Evolutionary conservation across 2,329 filamentous ascomycete genomes (phyloP).

Genomic region (Trichoderma sp.): DNA sequence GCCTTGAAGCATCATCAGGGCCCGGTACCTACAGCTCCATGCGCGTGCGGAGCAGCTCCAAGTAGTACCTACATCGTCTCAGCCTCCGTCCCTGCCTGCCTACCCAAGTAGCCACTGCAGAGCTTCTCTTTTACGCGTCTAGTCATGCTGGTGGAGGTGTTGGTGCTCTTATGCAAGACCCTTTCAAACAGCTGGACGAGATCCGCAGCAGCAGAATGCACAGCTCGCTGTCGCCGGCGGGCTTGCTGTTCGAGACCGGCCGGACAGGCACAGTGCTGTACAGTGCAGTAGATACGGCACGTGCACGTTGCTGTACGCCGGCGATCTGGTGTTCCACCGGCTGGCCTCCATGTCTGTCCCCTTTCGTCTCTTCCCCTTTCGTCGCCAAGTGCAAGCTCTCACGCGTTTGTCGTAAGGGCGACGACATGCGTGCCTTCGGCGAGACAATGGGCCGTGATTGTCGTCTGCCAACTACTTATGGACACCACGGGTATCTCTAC

Average conservation of each 20-base stretch:
- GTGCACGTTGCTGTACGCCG: conserved; percentile 10
- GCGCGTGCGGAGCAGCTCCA: background rate
- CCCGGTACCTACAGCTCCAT: background rate
- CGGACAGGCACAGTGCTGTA: background rate
- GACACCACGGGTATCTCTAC: background rate
- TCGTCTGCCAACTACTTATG: background rate
- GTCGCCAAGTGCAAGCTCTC: conserved; percentile 5
- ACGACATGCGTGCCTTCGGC: conserved; percentile 21
- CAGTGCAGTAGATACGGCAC: background rate
- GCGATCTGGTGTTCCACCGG: conserved; percentile 24
- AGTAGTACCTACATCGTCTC: background rate
- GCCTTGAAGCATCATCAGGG: background rate
- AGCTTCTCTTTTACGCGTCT: background rate
- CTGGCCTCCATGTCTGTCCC: conserved; percentile 22
- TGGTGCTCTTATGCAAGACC: background rate
- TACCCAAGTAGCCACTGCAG: background rate
- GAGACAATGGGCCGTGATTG: conserved; percentile 19
- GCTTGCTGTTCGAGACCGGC: background rate
- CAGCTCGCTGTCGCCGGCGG: conserved; percentile 8
- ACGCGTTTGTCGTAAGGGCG: conserved; percentile 23
- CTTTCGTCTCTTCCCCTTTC: conserved; percentile 23
- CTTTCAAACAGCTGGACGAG: background rate
- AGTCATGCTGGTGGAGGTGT: background rate
- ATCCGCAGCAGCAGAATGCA: background rate
- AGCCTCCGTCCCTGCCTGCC: background rate